phyloP scores from a whole-genome alignment of 2,329 filamentous ascomycete genomes.

The Seiridium cupressi region DNA sequence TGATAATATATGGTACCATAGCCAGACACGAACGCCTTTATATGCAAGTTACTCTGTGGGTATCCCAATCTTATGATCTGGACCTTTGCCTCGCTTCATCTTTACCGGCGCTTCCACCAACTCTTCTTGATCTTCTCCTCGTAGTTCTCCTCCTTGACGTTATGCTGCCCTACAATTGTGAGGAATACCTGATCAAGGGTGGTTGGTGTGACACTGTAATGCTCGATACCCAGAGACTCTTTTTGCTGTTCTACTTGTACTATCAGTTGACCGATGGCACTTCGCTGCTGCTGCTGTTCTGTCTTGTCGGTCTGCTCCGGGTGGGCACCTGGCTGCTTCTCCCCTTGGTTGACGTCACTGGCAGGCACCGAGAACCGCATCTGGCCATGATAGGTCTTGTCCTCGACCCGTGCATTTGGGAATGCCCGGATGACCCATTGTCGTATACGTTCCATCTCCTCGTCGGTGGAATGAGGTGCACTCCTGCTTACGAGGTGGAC shows the following conservation, averaged over 20 bases:
- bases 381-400: constrained; percentile 80
- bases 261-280: constrained; percentile 68
- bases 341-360: constrained; percentile 30
- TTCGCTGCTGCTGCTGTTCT: constrained; percentile 54
- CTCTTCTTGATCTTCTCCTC: constrained; percentile 6
- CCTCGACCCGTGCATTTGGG: constrained; percentile 65
- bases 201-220: constrained; percentile 84
- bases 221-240: constrained; percentile 68
- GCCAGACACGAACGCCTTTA: too few relatives aligned
- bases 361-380: constrained; percentile 77
- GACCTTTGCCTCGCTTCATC: background rate
- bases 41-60: too few relatives aligned
- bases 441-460: constrained; percentile 66
- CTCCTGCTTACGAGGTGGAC: constrained; percentile 76
- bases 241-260: constrained; percentile 71
- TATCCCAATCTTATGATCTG: too few relatives aligned
- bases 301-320: constrained; percentile 68
- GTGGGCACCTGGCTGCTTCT: constrained; percentile 46
- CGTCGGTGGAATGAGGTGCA: constrained; percentile 69
- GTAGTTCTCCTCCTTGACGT: constrained; percentile 72
- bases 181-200: constrained; percentile 91
- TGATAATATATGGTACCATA: too few relatives aligned
- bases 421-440: constrained; percentile 64
- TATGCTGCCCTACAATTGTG: constrained; percentile 76
- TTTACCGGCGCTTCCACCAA: constrained; percentile 5